Base-by-base conservation (phyloP, 352 stramenopile species). In the Phytophthora pistaciae region DNA sequence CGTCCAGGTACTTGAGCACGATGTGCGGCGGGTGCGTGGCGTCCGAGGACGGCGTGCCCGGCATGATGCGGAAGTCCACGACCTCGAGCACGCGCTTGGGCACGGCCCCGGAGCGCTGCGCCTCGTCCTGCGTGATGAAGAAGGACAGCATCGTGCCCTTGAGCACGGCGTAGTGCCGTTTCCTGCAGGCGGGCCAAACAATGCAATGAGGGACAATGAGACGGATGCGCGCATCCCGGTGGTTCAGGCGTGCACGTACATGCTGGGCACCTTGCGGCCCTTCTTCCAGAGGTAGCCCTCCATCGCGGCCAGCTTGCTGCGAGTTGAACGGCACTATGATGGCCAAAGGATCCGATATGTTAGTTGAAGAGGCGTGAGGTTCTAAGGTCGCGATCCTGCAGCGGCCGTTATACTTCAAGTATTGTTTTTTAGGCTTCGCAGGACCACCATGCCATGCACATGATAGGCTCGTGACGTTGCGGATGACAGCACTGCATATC, bases 141-240 rank as follows among this genome's bases (percentile, higher is more conserved):
- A 83, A 87, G 8, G 82, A 70, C 27, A 95, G 77, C 88, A 95
- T 93, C 1, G 84, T 92, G 59, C 86, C 86, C 61, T 95, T 91
- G 3, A 93, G 80, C 36, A 93, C 88, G 56, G 82, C 91, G 59
- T 86, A 95, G 62, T 85, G 75, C 9, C 84, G 83, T 54, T 91
- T 84, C 84, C 87, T 94, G 59, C 56, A 29, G 16, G 9, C 36
- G 36, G 11, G 13, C 36, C 4, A 18, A 33, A 2, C 14, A 49
- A 11, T 20, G n/a, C 27, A 60, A 23, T 27, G 11, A 40, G 33
- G 40, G n/a, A 31, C 16, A 23, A 56, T 6, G 33, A 40, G 33
- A 5, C 10, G 31, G 10, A 13, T 38, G 1, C 36, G 14, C 10
- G 14, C n/a, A n/a, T 16, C 29, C 29, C 29, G 29, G 29, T 42